Evolutionary conservation across 1,284 basidiomycete species (phyloP).

Genomic region (Cryptococcus wingfieldii): DNA sequence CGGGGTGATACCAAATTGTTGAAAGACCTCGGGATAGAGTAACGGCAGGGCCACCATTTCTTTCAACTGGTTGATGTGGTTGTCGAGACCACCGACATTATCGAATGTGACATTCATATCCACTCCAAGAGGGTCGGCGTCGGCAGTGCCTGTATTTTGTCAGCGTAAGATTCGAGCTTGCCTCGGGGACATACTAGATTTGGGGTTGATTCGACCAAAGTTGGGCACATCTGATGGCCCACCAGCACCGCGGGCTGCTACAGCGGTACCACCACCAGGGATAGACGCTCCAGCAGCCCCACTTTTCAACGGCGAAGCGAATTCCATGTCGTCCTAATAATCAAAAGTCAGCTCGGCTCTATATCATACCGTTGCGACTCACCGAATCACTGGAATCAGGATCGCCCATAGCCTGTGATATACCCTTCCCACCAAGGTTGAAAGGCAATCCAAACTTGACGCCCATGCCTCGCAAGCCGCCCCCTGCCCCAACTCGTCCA

Average conservation of each 20-base stretch:
- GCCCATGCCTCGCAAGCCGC: conserved; percentile 24
- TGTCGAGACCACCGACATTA: conserved; percentile 93
- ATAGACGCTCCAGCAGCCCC: conserved; percentile 17
- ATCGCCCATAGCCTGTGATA: conserved; percentile 43
- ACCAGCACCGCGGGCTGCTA: conserved; percentile 14
- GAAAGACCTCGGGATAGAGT: conserved; percentile 95
- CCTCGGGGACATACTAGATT: conserved; percentile 28
- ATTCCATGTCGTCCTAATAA: conserved; percentile 25
- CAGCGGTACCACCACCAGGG: conserved; percentile 6
- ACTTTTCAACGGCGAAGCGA: conserved; percentile 26
- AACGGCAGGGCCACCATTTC: conserved; percentile 98
- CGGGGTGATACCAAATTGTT: conserved; percentile 89
- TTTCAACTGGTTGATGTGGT: conserved; percentile 94
- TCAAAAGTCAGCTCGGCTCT: not conserved
- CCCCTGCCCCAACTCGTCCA: conserved; percentile 16
- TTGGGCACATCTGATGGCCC: conserved; percentile 53
- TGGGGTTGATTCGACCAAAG: conserved; percentile 47
- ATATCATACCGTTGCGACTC: conserved; percentile 3
- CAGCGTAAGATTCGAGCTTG: not conserved
- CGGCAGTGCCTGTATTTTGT: conserved; percentile 65
- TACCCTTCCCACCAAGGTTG: conserved; percentile 28
- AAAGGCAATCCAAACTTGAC: conserved; percentile 36
- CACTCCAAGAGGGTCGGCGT: conserved; percentile 92
- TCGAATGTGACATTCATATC: conserved; percentile 93
- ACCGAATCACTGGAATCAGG: conserved; percentile 44